Evolutionary conservation across 2,329 filamentous ascomycete species (phyloP).

Genomic region (Monosporascus sp.): DNA sequence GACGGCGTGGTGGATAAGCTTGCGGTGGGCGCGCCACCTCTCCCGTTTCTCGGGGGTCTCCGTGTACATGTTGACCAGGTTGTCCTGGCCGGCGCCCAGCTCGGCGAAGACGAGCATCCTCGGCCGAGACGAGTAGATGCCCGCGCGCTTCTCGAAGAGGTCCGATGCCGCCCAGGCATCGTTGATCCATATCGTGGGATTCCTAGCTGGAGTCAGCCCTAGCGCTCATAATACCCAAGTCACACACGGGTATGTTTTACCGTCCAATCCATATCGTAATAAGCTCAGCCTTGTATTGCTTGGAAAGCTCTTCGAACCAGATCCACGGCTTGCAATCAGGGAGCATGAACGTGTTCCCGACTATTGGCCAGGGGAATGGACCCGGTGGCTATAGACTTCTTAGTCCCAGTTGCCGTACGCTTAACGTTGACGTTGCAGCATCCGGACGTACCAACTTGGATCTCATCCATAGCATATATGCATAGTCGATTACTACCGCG

Average conservation of each 20-base stretch:
- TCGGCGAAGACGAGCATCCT: slow-evolving; percentile 43
- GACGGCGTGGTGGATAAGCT: slow-evolving; percentile 46
- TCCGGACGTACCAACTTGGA: slow-evolving; percentile 35
- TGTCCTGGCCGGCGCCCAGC: slow-evolving; percentile 37
- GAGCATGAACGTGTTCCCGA: slow-evolving; percentile 51
- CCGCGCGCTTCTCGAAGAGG: slow-evolving; percentile 47
- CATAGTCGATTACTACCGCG: slow-evolving; percentile 36
- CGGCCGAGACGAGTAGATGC: slow-evolving; percentile 45
- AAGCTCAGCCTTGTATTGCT: slow-evolving; percentile 40
- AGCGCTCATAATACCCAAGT: not conserved
- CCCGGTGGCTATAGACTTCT: slow-evolving; percentile 40
- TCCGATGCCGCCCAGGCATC: slow-evolving; percentile 46
- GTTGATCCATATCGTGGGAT: slow-evolving; percentile 42
- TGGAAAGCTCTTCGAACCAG: slow-evolving; percentile 49
- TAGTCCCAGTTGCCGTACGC: slow-evolving; percentile 1
- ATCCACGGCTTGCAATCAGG: slow-evolving; percentile 52
- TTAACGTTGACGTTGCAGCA: not conserved
- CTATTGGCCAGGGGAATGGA: slow-evolving; percentile 46
- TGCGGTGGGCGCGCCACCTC: slow-evolving; percentile 39
- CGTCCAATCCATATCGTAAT: slow-evolving; percentile 54
- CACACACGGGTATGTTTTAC: slow-evolving; percentile 14
- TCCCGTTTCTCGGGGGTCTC: slow-evolving; percentile 32
- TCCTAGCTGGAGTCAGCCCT: slow-evolving; percentile 13
- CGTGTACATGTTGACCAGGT: slow-evolving; percentile 39
- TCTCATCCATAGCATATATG: slow-evolving; percentile 42